Conservation (phyloP, 2,329 filamentous ascomycete genomes). For the Chaetomium olivaceum region DNA sequence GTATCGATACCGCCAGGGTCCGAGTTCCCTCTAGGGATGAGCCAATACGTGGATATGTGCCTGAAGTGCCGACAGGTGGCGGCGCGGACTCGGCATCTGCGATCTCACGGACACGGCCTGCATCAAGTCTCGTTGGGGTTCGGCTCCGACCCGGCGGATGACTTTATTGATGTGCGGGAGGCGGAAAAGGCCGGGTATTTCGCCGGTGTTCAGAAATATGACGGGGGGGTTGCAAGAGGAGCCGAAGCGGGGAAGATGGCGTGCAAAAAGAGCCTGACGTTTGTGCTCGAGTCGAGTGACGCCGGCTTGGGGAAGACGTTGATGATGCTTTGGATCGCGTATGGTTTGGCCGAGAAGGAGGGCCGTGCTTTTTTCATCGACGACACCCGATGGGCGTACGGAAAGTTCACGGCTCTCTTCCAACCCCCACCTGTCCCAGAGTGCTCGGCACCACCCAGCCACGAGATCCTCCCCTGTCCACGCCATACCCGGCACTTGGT, state of each 20-base stretch:
- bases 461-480: conserved; percentile 79
- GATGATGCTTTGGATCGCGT: conserved; percentile 80
- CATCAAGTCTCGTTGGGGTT: conserved; percentile 44
- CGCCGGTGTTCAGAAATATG: conserved; percentile 42
- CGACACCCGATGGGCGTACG: conserved; percentile 81
- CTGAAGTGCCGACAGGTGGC: conserved; percentile 66
- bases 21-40: conserved; percentile 65
- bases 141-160: conserved; percentile 59
- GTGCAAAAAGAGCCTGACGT: conserved; percentile 74
- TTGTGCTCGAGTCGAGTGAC: conserved; percentile 71
- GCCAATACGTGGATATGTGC: conserved; percentile 71
- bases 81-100: conserved; percentile 55
- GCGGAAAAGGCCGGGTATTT: conserved; percentile 67
- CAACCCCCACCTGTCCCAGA: conserved; percentile 61
- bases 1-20: conserved; percentile 70
- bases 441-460: conserved; percentile 70
- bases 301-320: conserved; percentile 76
- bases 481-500: conserved; percentile 73
- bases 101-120: conserved; percentile 42
- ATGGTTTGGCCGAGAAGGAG: conserved; percentile 74
- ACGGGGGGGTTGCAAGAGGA: conserved; percentile 34
- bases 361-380: conserved; percentile 80
- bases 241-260: conserved; percentile 49
- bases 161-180: conserved; percentile 74
- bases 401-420: conserved; percentile 73